Percentiles rank a stretch among this genome's conserved stretches.
phyloP scores from a whole-genome alignment of 2,329 filamentous ascomycete species.

The Coniella vitis region DNA sequence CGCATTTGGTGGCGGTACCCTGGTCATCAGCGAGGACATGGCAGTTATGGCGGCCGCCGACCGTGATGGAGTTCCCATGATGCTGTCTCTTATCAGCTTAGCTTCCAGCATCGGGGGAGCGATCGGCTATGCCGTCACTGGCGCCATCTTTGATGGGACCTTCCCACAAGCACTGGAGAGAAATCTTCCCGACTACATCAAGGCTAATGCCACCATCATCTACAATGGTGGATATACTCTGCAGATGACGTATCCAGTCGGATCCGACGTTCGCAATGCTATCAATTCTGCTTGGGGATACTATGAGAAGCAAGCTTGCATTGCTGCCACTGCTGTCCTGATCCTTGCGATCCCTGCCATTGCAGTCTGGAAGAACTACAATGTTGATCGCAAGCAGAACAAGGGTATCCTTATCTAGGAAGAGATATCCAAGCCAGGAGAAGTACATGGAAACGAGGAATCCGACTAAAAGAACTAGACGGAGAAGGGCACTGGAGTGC shows the following conservation, averaged over 20 bases:
- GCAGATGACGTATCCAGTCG: slow-evolving; percentile 26
- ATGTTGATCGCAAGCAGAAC: slow-evolving; percentile 26
- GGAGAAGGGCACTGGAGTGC: too few species aligned
- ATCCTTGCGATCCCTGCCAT: slow-evolving; percentile 27
- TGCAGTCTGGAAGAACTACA: slow-evolving; percentile 31
- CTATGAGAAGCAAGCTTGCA: slow-evolving; percentile 28
- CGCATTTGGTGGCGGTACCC: slow-evolving; percentile 48
- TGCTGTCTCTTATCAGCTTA: slow-evolving; percentile 29
- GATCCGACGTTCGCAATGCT: slow-evolving; percentile 24
- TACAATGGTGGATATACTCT: slow-evolving; percentile 22
- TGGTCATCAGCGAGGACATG: slow-evolving; percentile 52
- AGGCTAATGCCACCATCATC: slow-evolving; percentile 20
- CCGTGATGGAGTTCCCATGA: slow-evolving; percentile 22
- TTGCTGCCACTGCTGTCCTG: slow-evolving; percentile 28
- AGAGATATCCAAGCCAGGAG: neutral
- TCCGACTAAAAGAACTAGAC: neutral
- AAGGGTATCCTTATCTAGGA: slow-evolving; percentile 15
- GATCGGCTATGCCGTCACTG: slow-evolving; percentile 22
- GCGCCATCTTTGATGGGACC: slow-evolving; percentile 10
- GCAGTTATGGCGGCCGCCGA: slow-evolving; percentile 48
- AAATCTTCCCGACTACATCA: slow-evolving; percentile 18
- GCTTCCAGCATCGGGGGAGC: slow-evolving; percentile 28
- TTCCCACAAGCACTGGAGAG: slow-evolving; percentile 11
- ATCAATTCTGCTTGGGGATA: slow-evolving; percentile 31
- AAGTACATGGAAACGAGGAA: neutral